Percentiles rank a stretch among this genome's conserved stretches.
These are phyloP conservation scores for Mucor sp. DNA, from an alignment of 371 early-diverging fungal genomes.

Conservation along the genomic window DNA sequence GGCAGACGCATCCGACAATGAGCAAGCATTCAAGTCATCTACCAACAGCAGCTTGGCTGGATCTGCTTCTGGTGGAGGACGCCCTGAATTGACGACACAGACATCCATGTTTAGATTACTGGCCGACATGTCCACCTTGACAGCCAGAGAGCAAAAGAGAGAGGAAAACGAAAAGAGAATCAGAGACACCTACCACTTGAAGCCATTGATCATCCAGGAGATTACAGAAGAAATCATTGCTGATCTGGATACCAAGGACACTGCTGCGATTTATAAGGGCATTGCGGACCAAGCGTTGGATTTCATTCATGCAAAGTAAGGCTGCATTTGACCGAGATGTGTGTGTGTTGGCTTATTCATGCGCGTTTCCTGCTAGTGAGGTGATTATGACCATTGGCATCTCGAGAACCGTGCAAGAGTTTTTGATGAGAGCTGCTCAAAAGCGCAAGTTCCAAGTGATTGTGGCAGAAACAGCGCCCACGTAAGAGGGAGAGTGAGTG, in stretches of 20 bases:
- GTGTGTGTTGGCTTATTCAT: not conserved
- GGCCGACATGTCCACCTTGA: slow-evolving; percentile 45
- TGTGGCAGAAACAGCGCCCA: slow-evolving; percentile 92
- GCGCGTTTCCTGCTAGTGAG: slow-evolving; percentile 59
- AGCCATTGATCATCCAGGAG: slow-evolving; percentile 77
- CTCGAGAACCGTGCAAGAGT: slow-evolving; percentile 85
- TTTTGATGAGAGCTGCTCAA: slow-evolving; percentile 84
- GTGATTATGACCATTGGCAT: slow-evolving; percentile 93
- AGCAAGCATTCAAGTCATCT: not conserved
- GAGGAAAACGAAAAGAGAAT: slow-evolving; percentile 30
- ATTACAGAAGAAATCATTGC: slow-evolving; percentile 85
- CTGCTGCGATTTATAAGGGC: slow-evolving; percentile 58
- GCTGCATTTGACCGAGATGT: not conserved
- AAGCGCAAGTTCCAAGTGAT: slow-evolving; percentile 92
- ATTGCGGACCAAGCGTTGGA: slow-evolving; percentile 82
- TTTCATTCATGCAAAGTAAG: slow-evolving; percentile 88
- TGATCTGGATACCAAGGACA: slow-evolving; percentile 61
- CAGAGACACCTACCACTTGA: slow-evolving; percentile 50
- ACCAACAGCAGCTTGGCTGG: slow-evolving; percentile 8
- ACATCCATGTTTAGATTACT: slow-evolving; percentile 69
- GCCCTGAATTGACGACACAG: slow-evolving; percentile 29
- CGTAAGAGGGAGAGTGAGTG: slow-evolving; percentile 11
- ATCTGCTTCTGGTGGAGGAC: slow-evolving; percentile 58
- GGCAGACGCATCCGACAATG: not conserved
- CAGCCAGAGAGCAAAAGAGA: slow-evolving; percentile 28